phyloP scores from a whole-genome alignment of 768 basidiomycete genomes.

The Saitozyma podzolica region DNA sequence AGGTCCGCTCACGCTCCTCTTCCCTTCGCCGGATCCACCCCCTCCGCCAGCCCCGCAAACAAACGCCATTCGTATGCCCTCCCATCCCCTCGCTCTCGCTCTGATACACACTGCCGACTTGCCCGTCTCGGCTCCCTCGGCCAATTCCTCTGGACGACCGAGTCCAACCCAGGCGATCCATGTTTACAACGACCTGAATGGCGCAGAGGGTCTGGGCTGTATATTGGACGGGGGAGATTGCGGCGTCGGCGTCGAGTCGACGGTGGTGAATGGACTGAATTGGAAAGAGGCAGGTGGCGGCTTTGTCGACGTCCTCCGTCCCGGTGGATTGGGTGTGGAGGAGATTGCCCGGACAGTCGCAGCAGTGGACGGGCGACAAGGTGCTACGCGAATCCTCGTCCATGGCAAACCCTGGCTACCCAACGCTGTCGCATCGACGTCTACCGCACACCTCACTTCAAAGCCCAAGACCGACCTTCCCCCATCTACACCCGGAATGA shows the following conservation, averaged over 20 bases:
- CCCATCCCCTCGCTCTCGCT: constrained; percentile 86
- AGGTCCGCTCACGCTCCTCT: constrained; percentile 86
- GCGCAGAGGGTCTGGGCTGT: constrained; percentile 57
- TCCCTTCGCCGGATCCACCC: constrained; percentile 64
- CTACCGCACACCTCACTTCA: background rate
- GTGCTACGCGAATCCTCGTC: constrained; percentile 43
- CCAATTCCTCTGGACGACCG: constrained; percentile 90
- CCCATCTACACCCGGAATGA: constrained; percentile 98
- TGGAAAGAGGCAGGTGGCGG: constrained; percentile 53
- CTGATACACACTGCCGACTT: constrained; percentile 72
- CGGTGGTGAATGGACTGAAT: constrained; percentile 81
- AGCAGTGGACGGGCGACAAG: constrained; percentile 53
- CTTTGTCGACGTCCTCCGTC: constrained; percentile 75
- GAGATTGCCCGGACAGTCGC: constrained; percentile 68
- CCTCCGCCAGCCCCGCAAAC: constrained; percentile 44
- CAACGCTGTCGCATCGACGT: background rate
- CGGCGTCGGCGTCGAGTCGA: constrained; percentile 88
- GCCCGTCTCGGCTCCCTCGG: constrained; percentile 91
- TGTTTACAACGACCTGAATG: constrained; percentile 70
- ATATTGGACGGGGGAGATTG: constrained; percentile 93
- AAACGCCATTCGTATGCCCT: constrained; percentile 87
- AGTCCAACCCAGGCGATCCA: constrained; percentile 88
- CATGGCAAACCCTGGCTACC: constrained; percentile 41
- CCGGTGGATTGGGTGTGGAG: constrained; percentile 90
- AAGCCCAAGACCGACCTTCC: constrained; percentile 29